Percentiles rank a stretch among this genome's conserved stretches.
Evolutionary conservation across 192 early-diverging fungal species (phyloP).

Genomic region (Gamsiella multidivaricata): DNA sequence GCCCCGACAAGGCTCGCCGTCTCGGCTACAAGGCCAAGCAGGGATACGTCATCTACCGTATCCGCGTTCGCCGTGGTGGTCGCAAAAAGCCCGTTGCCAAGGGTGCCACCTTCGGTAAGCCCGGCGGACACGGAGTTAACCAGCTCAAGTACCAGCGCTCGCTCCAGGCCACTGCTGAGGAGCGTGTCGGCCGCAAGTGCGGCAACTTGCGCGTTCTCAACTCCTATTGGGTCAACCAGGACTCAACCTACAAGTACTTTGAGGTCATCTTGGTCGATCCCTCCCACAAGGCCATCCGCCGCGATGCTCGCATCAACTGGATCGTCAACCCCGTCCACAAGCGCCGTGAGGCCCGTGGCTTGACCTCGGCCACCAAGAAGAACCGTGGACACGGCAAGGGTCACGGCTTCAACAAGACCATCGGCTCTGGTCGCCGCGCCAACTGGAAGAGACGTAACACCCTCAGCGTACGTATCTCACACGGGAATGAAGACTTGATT

Average conservation of each 20-base stretch:
- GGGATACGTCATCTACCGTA: constrained; percentile 99
- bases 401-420: constrained; percentile 96
- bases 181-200: constrained; percentile 98
- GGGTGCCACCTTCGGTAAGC: constrained; percentile 99
- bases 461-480: no score
- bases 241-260: constrained; percentile 99
- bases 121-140: constrained; percentile 96
- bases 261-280: constrained; percentile 99
- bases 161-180: constrained; percentile 93
- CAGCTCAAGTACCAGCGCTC: constrained; percentile 99
- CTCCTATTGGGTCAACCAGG: constrained; percentile 99
- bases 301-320: constrained; percentile 99
- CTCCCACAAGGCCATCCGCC: constrained; percentile 97
- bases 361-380: constrained; percentile 97
- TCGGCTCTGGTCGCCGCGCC: constrained; percentile 92
- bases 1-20: constrained; percentile 99
- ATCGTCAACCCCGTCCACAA: constrained; percentile 98
- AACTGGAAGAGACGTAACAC: constrained; percentile 97
- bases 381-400: constrained; percentile 98
- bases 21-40: constrained; percentile 99
- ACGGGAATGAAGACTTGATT: no score
- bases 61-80: constrained; percentile 98
- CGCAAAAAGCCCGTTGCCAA: constrained; percentile 98
- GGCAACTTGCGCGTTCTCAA: constrained; percentile 98
- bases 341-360: constrained; percentile 98